phyloP scores from a whole-genome alignment of 2,329 filamentous ascomycete genomes.

The Fusarium acutatum region DNA sequence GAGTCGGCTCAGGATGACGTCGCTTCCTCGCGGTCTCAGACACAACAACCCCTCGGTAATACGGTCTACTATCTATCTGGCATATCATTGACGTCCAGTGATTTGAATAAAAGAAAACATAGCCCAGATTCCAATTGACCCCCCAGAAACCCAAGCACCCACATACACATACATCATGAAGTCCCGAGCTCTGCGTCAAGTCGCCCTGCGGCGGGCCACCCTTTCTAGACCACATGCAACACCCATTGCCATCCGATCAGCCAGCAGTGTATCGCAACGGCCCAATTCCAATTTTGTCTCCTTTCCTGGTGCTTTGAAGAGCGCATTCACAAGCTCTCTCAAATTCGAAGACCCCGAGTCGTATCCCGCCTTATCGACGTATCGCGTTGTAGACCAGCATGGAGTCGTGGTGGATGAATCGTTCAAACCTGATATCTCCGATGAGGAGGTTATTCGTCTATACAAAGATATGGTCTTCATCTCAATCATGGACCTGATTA shows the following conservation, averaged over 20 bases:
- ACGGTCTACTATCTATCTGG: conserved; percentile 5
- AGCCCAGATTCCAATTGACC: not conserved
- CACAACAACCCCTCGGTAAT: conserved; percentile 38
- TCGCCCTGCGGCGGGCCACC: conserved; percentile 41
- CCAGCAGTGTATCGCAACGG: conserved; percentile 63
- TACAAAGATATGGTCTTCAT: conserved; percentile 73
- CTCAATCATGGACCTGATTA: conserved; percentile 93
- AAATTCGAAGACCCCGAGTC: conserved; percentile 78
- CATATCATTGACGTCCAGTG: conserved; percentile 3
- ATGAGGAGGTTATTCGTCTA: conserved; percentile 67
- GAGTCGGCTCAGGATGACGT: conserved; percentile 46
- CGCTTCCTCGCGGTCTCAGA: conserved; percentile 35
- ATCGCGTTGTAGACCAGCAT: conserved; percentile 89
- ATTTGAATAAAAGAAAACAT: conserved; percentile 13
- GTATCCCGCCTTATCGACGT: conserved; percentile 83
- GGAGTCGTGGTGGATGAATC: conserved; percentile 81
- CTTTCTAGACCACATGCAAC: conserved; percentile 35
- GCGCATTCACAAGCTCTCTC: conserved; percentile 85
- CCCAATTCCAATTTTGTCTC: conserved; percentile 65
- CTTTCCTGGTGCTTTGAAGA: conserved; percentile 97
- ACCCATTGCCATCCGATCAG: conserved; percentile 45
- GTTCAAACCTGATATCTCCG: conserved; percentile 73
- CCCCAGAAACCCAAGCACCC: not conserved
- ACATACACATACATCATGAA: conserved; percentile 42
- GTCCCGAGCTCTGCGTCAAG: conserved; percentile 44